Base-by-base conservation (phyloP, 495 filamentous ascomycete species). In the Pyrenula massariospora region DNA sequence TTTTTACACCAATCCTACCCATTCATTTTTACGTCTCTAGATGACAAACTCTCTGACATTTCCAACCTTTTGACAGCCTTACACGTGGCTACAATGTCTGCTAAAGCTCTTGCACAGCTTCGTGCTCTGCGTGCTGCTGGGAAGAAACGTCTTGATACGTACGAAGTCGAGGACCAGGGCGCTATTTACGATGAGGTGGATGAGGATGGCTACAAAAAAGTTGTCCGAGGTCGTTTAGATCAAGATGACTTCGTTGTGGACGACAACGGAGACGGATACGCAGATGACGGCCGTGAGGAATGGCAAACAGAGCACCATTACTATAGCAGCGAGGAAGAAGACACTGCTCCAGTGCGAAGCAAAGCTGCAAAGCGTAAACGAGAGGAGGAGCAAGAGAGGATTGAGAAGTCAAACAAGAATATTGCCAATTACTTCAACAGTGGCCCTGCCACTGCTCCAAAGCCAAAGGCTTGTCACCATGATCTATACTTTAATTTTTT, bases 171-270 rank as follows among this genome's bases (percentile, higher is more conserved):
- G 67, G 84, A 96, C 55, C 87, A 86, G 62, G 84, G 84, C 55
- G 82, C 87, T 54, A 75, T 98, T 48, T 98, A 96, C 72, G 92
- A 96, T 56, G 92, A 95, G 67, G 91, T 97, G 53, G 91, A 97
- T 66, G 93, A 98, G 62, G 91, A 95, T 63, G 86, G 87, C 52
- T 98, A 98, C 77, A 96, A 95, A 70, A 93, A 95, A 66, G 83
- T 96, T 56, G 90, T 98, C 48, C 81, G 92, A 42, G 82, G 85
- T 50, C 86, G 94, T 21, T 77, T 98, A 50, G 89, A 95, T 66
- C 79, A 91, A 65, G 93, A 98, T 66, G 93, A 98, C 72, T 98
- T 98, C 58, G 92, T 98, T 56, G 88, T 98, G 54, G 89, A 94
- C 69, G 88, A 93, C 70, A 91, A 94, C 71, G 91, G 90, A 54